These are phyloP conservation scores for Haematococcus sp. DNA, from an alignment of 139 green algal genomes.

Conservation along the genomic window DNA sequence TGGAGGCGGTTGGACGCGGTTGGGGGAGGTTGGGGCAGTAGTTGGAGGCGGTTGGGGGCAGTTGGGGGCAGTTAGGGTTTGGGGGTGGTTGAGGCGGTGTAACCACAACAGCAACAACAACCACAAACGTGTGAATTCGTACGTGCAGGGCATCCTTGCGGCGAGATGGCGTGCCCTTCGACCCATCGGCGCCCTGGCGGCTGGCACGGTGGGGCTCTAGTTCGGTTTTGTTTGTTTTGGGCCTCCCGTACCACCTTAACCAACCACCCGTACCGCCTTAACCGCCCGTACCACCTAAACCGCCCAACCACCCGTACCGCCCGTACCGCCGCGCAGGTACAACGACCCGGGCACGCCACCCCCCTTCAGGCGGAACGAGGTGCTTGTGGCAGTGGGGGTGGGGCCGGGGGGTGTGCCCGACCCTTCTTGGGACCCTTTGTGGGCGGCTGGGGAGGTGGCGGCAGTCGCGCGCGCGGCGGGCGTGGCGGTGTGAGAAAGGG, in stretches of 20 bases:
- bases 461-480: too few relatives aligned
- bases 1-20: neutral
- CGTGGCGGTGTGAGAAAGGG: too few relatives aligned
- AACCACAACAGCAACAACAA: neutral
- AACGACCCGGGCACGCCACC: slow-evolving; percentile 49
- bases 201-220: slow-evolving; percentile 22
- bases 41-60: too few relatives aligned
- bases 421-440: slow-evolving; percentile 3
- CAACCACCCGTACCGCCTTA: too few relatives aligned
- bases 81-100: neutral
- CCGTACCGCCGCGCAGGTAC: slow-evolving; percentile 30
- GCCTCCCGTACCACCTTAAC: too few relatives aligned
- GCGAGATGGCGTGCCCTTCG: slow-evolving; percentile 15
- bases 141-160: slow-evolving; percentile 12
- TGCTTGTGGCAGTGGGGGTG: slow-evolving; percentile 43
- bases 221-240: slow-evolving; percentile 7
- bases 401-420: too few relatives aligned
- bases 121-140: neutral
- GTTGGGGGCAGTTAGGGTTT: neutral
- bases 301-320: too few relatives aligned
- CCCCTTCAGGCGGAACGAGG: slow-evolving; percentile 53
- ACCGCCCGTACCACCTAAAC: too few relatives aligned
- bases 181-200: neutral
- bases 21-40: neutral
- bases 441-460: slow-evolving; percentile 2